Percentiles rank a stretch among this genome's conserved stretches.
Evolutionary conservation across 2,329 filamentous ascomycete species (phyloP).

Genomic region (Ascochyta viciae-villosae): DNA sequence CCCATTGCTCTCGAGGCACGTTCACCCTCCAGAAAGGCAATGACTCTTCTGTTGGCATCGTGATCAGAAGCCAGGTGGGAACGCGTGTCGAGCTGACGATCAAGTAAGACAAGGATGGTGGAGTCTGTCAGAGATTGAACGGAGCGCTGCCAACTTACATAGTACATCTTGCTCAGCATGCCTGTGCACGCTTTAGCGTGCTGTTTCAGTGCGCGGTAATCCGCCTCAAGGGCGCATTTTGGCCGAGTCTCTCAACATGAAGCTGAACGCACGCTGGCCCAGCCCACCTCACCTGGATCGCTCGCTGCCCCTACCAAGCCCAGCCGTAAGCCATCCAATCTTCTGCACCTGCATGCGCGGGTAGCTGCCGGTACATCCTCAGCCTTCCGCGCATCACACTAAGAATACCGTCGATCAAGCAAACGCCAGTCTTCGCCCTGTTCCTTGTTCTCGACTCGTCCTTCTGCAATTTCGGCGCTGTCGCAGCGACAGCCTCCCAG

Average conservation of each 20-base stretch:
- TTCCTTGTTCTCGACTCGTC: slow-evolving; percentile 11
- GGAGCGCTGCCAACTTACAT: not conserved
- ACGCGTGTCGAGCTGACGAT: slow-evolving; percentile 12
- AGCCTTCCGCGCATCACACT: slow-evolving; percentile 14
- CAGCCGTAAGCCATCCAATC: not conserved
- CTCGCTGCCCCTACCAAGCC: not conserved
- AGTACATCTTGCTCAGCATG: slow-evolving; percentile 6
- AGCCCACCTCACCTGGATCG: not conserved
- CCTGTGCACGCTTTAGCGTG: slow-evolving; percentile 15
- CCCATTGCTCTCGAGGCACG: slow-evolving; percentile 67
- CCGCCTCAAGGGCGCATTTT: not conserved
- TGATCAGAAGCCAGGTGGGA: slow-evolving; percentile 7
- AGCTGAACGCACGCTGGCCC: not conserved
- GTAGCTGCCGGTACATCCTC: slow-evolving; percentile 17
- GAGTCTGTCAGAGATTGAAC: slow-evolving; percentile 16
- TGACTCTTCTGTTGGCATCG: slow-evolving; percentile 38
- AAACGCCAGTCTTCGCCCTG: slow-evolving; percentile 5
- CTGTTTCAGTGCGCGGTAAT: slow-evolving; percentile 8
- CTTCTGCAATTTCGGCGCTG: slow-evolving; percentile 23
- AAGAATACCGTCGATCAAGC: slow-evolving; percentile 9
- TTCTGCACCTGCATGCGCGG: slow-evolving; percentile 13
- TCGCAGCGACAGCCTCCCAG: slow-evolving; percentile 15
- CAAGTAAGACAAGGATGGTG: slow-evolving; percentile 21
- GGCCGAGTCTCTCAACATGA: slow-evolving; percentile 4
- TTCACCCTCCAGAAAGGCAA: slow-evolving; percentile 86